Conservation (phyloP, 306 rosid genomes). For the Castanea mollissima region DNA sequence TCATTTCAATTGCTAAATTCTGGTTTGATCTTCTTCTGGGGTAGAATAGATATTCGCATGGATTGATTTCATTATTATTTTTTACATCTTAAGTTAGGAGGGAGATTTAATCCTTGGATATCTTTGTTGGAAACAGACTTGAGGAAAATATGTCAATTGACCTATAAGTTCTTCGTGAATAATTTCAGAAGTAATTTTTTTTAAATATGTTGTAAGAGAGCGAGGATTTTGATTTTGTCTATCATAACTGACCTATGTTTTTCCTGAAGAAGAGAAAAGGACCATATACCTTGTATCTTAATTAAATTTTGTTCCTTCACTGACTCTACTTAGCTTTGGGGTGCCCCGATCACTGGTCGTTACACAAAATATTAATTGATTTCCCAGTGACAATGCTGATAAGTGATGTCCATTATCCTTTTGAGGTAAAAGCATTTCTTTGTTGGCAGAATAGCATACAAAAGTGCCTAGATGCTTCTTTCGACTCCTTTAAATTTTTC, state of each 20-base stretch:
- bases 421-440: constrained; percentile 31
- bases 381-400: constrained; percentile 33
- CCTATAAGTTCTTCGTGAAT: too few relatives aligned
- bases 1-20: not conserved
- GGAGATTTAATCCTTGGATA: too few relatives aligned
- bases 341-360: constrained; percentile 6
- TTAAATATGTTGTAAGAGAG: not conserved
- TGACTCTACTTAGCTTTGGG: constrained; percentile 11
- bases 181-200: too few relatives aligned
- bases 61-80: not conserved
- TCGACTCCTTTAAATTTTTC: constrained; percentile 17
- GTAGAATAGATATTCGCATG: not conserved
- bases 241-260: not conserved
- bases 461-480: constrained; percentile 41
- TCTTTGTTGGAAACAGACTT: too few relatives aligned
- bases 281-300: not conserved
- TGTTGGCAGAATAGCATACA: constrained; percentile 66
- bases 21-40: not conserved
- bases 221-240: not conserved
- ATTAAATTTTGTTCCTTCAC: not conserved
- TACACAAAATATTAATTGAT: not conserved
- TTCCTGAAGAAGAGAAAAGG: not conserved
- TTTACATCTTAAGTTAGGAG: too few relatives aligned
- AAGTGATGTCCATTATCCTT: constrained; percentile 21
- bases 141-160: too few relatives aligned